Evolutionary conservation across 2,329 filamentous ascomycete genomes (phyloP), one percentile per base, ranked within the genome.

Genomic region (Stachybotrys elegans): DNA sequence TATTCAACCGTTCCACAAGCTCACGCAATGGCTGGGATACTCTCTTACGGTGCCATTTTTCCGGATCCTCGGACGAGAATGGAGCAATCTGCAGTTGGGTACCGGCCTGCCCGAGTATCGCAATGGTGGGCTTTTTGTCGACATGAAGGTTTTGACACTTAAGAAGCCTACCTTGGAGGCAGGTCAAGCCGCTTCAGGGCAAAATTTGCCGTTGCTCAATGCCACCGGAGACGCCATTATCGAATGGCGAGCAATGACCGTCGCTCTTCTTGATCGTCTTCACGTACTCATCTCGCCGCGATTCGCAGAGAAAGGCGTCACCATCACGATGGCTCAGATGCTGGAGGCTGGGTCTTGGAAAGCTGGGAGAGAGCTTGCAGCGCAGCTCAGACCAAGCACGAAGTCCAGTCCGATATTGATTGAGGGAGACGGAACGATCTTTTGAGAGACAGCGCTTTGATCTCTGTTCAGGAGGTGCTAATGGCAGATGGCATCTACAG

Each of bases 361-460:
- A 49, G 85, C 84, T 52, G 87, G 88, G 44, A 76, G 88, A 61
- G 88, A 92, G 68, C 73, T 92, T 56, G 88, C 88, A 40, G 87
- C 90, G 60, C 81, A 89, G 44, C 83, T 79, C 36, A 74, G 88
- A 45, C 88, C 88, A 14, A 84, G 87, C 56, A 92, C 87, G 12
- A 88, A 85, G 67, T 85, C 88, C 51, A 87, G 87, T 43, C 88
- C 88, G 12, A 91, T 93, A 59, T 81, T 90, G 72, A 89, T 91
- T 54, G 68, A 84, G 45, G 87, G 85, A 48, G 87, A 92, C 62
- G 87, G 87, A 49, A 92, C 87, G 23, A 80, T 92, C 52, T 91
- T 90, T 63, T 91, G 78, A 40, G n/a, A n/a, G n/a, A n/a, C n/a
- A n/a, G n/a, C n/a, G n/a, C n/a, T n/a, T n/a, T n/a, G n/a, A n/a